A percentile compares a stretch with the other conserved stretches of the same genome.
phyloP scores from a whole-genome alignment of 768 basidiomycete species.

The Leccinum broughii region DNA sequence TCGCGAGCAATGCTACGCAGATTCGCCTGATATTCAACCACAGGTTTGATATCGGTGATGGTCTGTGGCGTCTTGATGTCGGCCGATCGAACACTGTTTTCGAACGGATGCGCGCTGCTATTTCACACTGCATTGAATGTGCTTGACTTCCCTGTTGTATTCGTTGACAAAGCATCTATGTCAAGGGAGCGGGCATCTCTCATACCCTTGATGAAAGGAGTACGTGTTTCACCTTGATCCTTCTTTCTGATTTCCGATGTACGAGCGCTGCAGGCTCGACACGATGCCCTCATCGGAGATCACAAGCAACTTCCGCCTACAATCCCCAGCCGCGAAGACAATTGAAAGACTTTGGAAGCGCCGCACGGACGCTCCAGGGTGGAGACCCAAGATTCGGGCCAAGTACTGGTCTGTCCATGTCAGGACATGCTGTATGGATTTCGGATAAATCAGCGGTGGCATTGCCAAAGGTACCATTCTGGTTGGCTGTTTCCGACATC shows the following conservation, averaged over 20 bases:
- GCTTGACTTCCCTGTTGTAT: slow-evolving; percentile 91
- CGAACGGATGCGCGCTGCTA: slow-evolving; percentile 68
- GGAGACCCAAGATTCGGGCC: too few relatives aligned
- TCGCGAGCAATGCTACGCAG: slow-evolving; percentile 49
- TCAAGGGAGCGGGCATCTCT: slow-evolving; percentile 91
- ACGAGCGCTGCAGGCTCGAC: slow-evolving; percentile 56
- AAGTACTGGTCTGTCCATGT: too few relatives aligned
- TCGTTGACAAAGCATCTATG: slow-evolving; percentile 95
- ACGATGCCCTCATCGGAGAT: slow-evolving; percentile 91
- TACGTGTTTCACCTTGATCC: slow-evolving; percentile 43
- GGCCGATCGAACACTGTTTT: slow-evolving; percentile 66
- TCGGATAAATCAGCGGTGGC: too few relatives aligned
- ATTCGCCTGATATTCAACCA: slow-evolving; percentile 61
- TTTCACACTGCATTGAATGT: slow-evolving; percentile 59
- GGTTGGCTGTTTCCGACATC: too few relatives aligned
- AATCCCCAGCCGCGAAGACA: slow-evolving; percentile 73
- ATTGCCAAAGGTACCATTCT: too few relatives aligned
- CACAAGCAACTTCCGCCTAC: slow-evolving; percentile 95
- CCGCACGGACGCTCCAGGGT: too few relatives aligned
- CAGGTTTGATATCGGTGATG: slow-evolving; percentile 41
- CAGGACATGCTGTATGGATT: too few relatives aligned
- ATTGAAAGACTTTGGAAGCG: slow-evolving; percentile 61
- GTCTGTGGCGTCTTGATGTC: slow-evolving; percentile 68
- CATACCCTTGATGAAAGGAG: slow-evolving; percentile 93
- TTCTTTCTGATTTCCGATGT: slow-evolving; percentile 11